A percentile compares a stretch with the other conserved stretches of the same genome.
phyloP scores from a whole-genome alignment of 257 asterid genomes.

The Solanum bukasovii region DNA sequence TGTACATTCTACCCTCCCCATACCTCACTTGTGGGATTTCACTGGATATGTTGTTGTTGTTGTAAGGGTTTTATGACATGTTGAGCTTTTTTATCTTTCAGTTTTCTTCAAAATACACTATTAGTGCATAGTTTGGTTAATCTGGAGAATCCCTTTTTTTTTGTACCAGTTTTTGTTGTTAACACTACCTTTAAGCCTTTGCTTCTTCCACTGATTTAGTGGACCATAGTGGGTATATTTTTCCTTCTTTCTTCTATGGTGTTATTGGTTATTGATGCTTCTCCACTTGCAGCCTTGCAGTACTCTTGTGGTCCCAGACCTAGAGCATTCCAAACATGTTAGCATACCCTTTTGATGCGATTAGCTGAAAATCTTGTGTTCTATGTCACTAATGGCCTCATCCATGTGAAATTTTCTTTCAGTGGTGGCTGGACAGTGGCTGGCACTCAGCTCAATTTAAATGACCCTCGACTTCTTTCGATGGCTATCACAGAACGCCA shows the following conservation, averaged over 20 bases:
- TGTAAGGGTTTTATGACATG: no score
- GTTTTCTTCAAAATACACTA: background rate
- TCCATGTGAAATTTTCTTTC: background rate
- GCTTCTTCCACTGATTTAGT: no score
- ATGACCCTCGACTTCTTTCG: constrained; percentile 31
- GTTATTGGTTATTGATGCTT: background rate
- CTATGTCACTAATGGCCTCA: background rate
- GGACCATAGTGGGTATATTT: background rate
- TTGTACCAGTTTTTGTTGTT: background rate
- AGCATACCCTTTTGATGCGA: background rate
- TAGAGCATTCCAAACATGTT: no score
- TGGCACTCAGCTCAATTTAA: constrained; percentile 25
- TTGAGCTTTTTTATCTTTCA: background rate
- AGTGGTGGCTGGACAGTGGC: constrained; percentile 33
- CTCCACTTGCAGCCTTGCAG: background rate
- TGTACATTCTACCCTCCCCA: no score
- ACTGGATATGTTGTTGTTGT: no score
- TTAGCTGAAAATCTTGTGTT: background rate
- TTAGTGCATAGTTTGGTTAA: background rate
- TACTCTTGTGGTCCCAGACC: no score
- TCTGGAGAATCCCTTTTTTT: no score
- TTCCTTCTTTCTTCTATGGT: background rate
- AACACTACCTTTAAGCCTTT: no score
- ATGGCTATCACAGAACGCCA: constrained; percentile 33
- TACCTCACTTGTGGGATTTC: no score